These are phyloP conservation scores for Paramecium caudatum DNA, from an alignment of 73 alveolate species.

Conservation along the genomic window DNA sequence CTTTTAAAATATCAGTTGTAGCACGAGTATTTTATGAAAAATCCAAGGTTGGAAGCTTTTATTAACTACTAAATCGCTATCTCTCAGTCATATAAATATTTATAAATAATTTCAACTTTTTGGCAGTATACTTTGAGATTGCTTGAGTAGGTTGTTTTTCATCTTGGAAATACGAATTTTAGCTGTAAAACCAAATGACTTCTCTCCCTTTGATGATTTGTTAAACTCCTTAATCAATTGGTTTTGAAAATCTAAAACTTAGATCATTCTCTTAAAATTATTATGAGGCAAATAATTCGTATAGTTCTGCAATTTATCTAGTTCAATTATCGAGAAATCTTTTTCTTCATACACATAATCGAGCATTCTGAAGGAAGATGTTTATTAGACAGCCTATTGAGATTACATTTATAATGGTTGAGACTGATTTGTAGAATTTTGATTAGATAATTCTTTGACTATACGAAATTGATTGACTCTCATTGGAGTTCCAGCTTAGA, in stretches of 20 bases:
- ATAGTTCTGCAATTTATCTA: constrained; percentile 29
- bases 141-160: not conserved
- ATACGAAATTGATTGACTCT: constrained; percentile 1
- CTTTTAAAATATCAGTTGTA: not conserved
- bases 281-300: constrained; percentile 31
- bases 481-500: constrained; percentile 31
- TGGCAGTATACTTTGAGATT: too few species aligned
- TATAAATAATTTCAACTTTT: not conserved
- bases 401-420: not conserved
- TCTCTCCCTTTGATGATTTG: not conserved
- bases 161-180: not conserved
- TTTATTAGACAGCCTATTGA: not conserved
- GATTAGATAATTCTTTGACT: not conserved
- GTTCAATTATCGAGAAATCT: not conserved
- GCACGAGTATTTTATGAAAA: not conserved
- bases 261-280: not conserved
- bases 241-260: not conserved
- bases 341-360: not conserved
- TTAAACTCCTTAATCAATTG: not conserved
- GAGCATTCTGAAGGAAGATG: constrained; percentile 6
- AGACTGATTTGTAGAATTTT: constrained; percentile 17
- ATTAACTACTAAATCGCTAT: not conserved
- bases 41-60: constrained; percentile 17
- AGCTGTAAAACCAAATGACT: constrained; percentile 37
- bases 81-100: not conserved